These are phyloP conservation scores for Serendipita vermifera DNA, from an alignment of 768 basidiomycete genomes.

Conservation along the genomic window DNA sequence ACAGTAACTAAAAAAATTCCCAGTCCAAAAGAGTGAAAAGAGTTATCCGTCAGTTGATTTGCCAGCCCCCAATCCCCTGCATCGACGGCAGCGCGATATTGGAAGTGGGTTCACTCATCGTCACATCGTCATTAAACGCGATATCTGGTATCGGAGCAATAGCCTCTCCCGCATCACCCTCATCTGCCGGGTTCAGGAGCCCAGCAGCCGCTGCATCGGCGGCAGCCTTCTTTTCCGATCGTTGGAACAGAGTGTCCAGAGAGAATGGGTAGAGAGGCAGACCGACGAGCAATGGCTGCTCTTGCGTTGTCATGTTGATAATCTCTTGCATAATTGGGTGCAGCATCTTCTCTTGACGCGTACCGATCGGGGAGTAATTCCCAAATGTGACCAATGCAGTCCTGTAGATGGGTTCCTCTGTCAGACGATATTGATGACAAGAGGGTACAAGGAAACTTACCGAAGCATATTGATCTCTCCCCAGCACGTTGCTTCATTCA, in stretches of 20 bases:
- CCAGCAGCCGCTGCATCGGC: not conserved
- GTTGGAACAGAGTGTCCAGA: not conserved
- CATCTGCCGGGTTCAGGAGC: not conserved
- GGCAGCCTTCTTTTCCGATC: not conserved
- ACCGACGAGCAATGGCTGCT: constrained; percentile 65
- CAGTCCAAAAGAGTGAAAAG: too few relatives aligned
- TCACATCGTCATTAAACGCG: not conserved
- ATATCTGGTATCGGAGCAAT: constrained; percentile 3
- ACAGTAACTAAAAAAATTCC: too few relatives aligned
- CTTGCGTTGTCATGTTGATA: constrained; percentile 67
- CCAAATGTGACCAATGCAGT: constrained; percentile 79
- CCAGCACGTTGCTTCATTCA: constrained; percentile 67
- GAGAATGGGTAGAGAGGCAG: constrained; percentile 33
- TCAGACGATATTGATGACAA: not conserved
- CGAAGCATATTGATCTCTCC: constrained; percentile 75
- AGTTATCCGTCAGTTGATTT: too few relatives aligned
- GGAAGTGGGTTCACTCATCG: too few relatives aligned
- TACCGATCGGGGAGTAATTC: constrained; percentile 64
- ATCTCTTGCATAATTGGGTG: constrained; percentile 80
- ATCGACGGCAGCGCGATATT: too few relatives aligned
- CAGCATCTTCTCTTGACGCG: constrained; percentile 68
- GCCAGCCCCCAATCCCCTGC: too few relatives aligned
- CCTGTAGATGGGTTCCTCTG: constrained; percentile 26
- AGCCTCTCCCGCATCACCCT: not conserved
- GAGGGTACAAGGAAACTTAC: constrained; percentile 26